These are phyloP conservation scores for Solanum infundibuliforme DNA, from an alignment of 257 asterid genomes.

Conservation along the genomic window DNA sequence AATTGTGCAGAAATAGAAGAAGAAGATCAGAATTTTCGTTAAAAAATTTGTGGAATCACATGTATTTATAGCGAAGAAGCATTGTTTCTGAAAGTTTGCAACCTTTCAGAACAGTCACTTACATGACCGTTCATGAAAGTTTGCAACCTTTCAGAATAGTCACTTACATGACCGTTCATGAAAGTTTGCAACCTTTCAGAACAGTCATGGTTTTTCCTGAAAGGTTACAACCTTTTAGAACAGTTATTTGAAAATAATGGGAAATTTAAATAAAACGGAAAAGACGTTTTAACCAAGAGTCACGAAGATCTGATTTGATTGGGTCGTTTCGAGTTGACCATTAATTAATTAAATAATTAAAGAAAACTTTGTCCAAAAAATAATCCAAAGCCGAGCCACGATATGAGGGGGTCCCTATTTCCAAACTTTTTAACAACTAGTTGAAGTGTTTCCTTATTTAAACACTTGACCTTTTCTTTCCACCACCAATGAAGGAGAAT, in stretches of 20 bases:
- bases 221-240: too few relatives aligned
- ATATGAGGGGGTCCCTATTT: neutral
- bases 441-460: too few relatives aligned
- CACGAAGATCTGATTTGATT: neutral
- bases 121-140: too few relatives aligned
- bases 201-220: too few relatives aligned
- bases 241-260: rapidly evolving
- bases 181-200: neutral
- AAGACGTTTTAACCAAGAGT: neutral
- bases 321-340: neutral
- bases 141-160: too few relatives aligned
- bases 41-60: neutral
- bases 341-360: too few relatives aligned
- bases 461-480: neutral
- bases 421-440: neutral
- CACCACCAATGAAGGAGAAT: neutral
- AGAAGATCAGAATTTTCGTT: neutral
- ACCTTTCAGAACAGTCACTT: too few relatives aligned
- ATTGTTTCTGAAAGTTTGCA: neutral
- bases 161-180: too few relatives aligned
- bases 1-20: neutral
- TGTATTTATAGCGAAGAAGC: neutral
- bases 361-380: neutral
- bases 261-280: too few relatives aligned
- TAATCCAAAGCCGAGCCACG: too few relatives aligned